Conservation (phyloP, 2,329 filamentous ascomycete species). For the Penicillium sp. region DNA sequence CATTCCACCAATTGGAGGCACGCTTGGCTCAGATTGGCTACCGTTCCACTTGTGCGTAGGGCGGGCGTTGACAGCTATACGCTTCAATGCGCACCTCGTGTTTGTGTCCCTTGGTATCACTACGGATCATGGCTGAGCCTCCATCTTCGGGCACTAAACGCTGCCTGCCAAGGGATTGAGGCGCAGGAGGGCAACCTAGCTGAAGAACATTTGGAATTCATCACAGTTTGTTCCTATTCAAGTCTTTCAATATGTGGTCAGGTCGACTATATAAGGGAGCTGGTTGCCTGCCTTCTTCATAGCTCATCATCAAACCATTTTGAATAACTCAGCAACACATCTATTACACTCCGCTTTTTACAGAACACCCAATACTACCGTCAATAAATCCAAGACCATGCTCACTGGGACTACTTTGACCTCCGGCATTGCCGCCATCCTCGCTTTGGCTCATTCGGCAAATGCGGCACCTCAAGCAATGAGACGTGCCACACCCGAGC, state of each 20-base stretch:
- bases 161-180: neutral
- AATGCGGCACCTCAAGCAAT: constrained; percentile 17
- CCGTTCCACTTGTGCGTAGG: neutral
- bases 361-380: neutral
- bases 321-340: no score
- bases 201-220: constrained; percentile 7
- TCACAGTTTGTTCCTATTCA: neutral
- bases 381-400: neutral
- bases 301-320: neutral
- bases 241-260: neutral
- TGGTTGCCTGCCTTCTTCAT: neutral
- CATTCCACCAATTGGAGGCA: neutral
- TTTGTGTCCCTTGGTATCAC: neutral
- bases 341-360: neutral
- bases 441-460: constrained; percentile 10
- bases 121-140: neutral
- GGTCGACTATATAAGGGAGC: neutral
- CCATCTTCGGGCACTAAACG: neutral
- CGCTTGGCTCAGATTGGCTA: no score
- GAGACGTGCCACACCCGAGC: constrained; percentile 16
- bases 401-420: neutral
- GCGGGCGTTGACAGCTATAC: neutral
- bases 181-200: neutral
- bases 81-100: neutral
- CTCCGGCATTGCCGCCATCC: neutral